Percentiles rank a stretch among this genome's conserved stretches.
Conservation (phyloP, 2,329 filamentous ascomycete species). For the Cladobotryum mycophilum region DNA sequence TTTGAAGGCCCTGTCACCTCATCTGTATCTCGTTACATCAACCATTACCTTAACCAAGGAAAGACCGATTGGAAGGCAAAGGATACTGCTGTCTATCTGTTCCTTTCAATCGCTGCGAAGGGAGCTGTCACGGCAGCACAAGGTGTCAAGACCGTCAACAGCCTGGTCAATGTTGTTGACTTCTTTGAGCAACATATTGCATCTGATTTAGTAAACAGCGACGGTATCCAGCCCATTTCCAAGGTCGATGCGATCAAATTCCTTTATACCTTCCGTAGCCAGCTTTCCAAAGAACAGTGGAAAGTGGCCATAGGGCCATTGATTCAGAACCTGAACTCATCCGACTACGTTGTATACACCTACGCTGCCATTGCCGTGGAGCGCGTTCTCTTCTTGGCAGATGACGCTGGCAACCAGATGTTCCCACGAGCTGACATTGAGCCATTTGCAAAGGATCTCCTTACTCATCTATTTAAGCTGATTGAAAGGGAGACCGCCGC, state of each 20-base stretch:
- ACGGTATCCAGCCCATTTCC: slow-evolving; percentile 70
- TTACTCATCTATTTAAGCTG: slow-evolving; percentile 84
- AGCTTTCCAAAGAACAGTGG: slow-evolving; percentile 89
- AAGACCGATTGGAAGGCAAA: slow-evolving; percentile 92
- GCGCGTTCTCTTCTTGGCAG: slow-evolving; percentile 76
- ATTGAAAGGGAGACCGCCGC: slow-evolving; percentile 80
- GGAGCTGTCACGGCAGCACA: slow-evolving; percentile 80
- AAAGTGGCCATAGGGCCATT: slow-evolving; percentile 81
- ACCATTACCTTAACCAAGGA: slow-evolving; percentile 75
- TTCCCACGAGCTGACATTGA: slow-evolving; percentile 75
- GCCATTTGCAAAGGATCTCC: slow-evolving; percentile 75
- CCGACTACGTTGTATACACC: slow-evolving; percentile 94
- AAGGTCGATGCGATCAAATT: slow-evolving; percentile 99
- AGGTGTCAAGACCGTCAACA: slow-evolving; percentile 85
- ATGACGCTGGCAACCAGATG: slow-evolving; percentile 68
- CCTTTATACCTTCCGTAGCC: slow-evolving; percentile 92
- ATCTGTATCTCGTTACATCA: slow-evolving; percentile 82
- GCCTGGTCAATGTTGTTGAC: slow-evolving; percentile 80
- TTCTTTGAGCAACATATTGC: slow-evolving; percentile 95
- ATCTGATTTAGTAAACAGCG: slow-evolving; percentile 69
- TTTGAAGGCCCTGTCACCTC: slow-evolving; percentile 80
- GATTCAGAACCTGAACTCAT: slow-evolving; percentile 82
- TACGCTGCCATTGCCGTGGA: slow-evolving; percentile 98
- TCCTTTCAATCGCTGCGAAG: slow-evolving; percentile 88
- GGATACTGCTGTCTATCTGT: slow-evolving; percentile 96